Conservation (phyloP, 331 rosid genomes). For the Erythrophleum ivorense region DNA sequence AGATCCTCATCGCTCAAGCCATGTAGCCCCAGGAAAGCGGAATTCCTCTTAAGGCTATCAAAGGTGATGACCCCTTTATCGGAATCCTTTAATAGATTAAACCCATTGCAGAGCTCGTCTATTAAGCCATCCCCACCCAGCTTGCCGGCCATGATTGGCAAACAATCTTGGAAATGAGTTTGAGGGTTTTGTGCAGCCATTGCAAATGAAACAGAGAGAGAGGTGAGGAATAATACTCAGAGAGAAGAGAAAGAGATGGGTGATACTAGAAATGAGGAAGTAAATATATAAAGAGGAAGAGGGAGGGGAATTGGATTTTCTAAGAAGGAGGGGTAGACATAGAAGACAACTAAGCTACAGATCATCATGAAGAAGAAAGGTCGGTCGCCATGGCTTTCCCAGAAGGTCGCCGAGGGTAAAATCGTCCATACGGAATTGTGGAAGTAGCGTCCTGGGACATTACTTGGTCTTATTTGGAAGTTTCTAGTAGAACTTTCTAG, state of each 20-base stretch:
- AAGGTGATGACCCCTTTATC: slow-evolving; percentile 60
- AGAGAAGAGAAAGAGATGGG: neutral
- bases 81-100: slow-evolving; percentile 58
- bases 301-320: slow-evolving; percentile 41
- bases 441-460: neutral
- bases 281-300: neutral
- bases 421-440: neutral
- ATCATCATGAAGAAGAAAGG: slow-evolving; percentile 8
- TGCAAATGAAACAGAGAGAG: neutral
- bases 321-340: slow-evolving; percentile 52
- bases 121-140: slow-evolving; percentile 73
- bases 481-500: neutral
- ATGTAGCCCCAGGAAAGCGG: slow-evolving; percentile 55
- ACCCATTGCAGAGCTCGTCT: slow-evolving; percentile 71
- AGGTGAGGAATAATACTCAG: neutral
- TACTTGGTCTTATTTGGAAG: neutral
- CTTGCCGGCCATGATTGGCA: slow-evolving; percentile 70
- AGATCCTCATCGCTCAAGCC: slow-evolving; percentile 67
- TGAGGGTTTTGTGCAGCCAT: slow-evolving; percentile 58
- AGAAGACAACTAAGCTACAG: slow-evolving; percentile 51
- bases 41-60: slow-evolving; percentile 67
- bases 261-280: neutral
- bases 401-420: slow-evolving; percentile 33
- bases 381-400: slow-evolving; percentile 36
- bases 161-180: slow-evolving; percentile 58